Base-by-base conservation (phyloP, 2,329 filamentous ascomycete species). In the Colletotrichum chrysophilum region DNA sequence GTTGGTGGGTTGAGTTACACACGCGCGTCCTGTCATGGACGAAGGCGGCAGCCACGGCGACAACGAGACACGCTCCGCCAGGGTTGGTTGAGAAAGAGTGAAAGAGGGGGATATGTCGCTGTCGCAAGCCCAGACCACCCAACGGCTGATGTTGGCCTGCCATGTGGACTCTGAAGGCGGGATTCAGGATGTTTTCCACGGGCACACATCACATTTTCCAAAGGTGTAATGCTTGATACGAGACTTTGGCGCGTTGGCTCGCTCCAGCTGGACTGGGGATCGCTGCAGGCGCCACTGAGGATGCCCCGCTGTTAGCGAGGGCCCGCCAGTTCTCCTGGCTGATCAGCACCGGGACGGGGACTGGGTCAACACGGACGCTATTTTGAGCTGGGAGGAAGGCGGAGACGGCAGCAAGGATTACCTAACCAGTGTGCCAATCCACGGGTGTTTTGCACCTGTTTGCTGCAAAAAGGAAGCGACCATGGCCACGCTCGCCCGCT, bases 311-410 rank as follows among this genome's bases (percentile, higher is more conserved):
- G 64, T 75, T 75, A 58, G 69, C 73, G 43, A 72, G n/a, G 28
- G 14, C 56, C 32, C 30, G 30, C 30, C n/a, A 36, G 24, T 34
- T 62, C 56, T 58, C 24, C 62, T 75, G 64, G 38, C 14, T 5
- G 70, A 75, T 75, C 70, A 58, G 43, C 73, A 68, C 70, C 38
- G 28, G 71, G 71, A 56, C 72, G 60, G 26, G 64, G 43, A 56
- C 60, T 64, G 52, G 55, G 61, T 55, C 62, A 67, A 71, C 55
- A 62, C 61, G 43, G 34, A 68, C 58, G 32, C 70, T 66, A 71
- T 75, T 75, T 73, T 58, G 26, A 61, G 32, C 26, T 55, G 64
- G 34, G n/a, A 32, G 30, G 36, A 28, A 65, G 48, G 61, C 34
- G 28, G 43, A 60, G 52, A 34, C 24, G 13, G 26, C 68, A 70